Base-by-base conservation (phyloP, 345 rosid genomes). In the Bruguiera parviflora region DNA sequence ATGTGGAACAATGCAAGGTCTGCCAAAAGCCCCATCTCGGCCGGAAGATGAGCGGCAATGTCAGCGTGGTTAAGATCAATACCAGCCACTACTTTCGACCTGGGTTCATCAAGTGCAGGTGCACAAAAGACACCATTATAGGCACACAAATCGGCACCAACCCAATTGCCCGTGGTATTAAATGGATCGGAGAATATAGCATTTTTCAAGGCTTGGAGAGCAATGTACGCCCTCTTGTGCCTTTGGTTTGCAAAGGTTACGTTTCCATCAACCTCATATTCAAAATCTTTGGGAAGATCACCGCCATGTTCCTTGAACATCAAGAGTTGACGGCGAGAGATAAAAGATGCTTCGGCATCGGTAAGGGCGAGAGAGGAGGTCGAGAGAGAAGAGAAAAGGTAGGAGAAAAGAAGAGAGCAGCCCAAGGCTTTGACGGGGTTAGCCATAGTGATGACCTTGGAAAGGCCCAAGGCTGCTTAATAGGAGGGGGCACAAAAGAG, bases 61-160 rank as follows among this genome's bases (percentile, higher is more conserved):
- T 92, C 98, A 3, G 90, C 96, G 7, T 79, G 78, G 47, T 92
- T 92, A 10, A 92, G 76, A 69, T 92, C 98, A 4, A 92, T 49
- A 0, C 97, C 93, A 0, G 89, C 92, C 0, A 92, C 93, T 5
- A 87, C 92, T 2, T 19, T 80, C 47, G 81, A 5, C 0, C 28
- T 83, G 6, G 87, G 74, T 61, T 89, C 87, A 57, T 90, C 98
- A 0, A 81, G 74, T 22, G 93, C 93, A 0, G 81, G 79, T 1
- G 92, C 84, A 16, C 98, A 92, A 20, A 85, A 89, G 43, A 92
- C 90, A 2, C 98, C 97, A 0, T 37, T 90, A 64, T 92, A 92
- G 0, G 58, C 58, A 39, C 97, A 92, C 3, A 92, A 97, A 24
- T 86, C 49, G 0, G 84, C 61, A 3, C 97, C 98, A 37, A 79